Conservation (phyloP, 2,329 filamentous ascomycete genomes). For the Aspergillus sp. region DNA sequence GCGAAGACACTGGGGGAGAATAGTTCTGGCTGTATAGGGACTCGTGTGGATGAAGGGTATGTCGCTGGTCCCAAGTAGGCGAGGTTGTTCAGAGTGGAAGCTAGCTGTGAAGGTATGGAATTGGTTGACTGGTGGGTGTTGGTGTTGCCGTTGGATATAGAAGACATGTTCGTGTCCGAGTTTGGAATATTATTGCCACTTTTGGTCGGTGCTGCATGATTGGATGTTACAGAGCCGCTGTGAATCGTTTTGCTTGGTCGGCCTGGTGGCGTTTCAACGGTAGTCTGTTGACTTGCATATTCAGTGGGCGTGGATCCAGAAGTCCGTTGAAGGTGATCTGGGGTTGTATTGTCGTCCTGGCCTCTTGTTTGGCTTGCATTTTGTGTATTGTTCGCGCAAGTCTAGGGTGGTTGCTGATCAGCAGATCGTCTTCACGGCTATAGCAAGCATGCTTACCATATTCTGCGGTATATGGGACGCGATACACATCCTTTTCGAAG, state of each 20-base stretch:
- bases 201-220: neutral
- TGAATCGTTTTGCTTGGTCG: neutral
- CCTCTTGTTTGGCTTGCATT: neutral
- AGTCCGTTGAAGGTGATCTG: neutral
- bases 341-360: neutral
- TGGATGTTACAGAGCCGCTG: neutral
- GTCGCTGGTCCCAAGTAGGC: constrained; percentile 5
- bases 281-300: neutral
- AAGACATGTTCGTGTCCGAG: constrained; percentile 37
- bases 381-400: neutral
- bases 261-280: neutral
- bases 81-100: neutral
- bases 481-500: constrained; percentile 12
- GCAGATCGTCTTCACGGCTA: neutral
- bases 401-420: neutral
- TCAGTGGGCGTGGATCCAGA: neutral
- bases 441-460: constrained; percentile 9
- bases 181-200: constrained; percentile 13
- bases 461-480: constrained; percentile 1
- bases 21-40: neutral
- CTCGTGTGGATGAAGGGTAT: neutral
- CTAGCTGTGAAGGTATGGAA: constrained; percentile 10
- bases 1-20: neutral
- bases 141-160: constrained; percentile 30
- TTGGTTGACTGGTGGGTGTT: constrained; percentile 13